Evolutionary conservation across 345 rosid genomes (phyloP).

Genomic region (Lumnitzera littorea): DNA sequence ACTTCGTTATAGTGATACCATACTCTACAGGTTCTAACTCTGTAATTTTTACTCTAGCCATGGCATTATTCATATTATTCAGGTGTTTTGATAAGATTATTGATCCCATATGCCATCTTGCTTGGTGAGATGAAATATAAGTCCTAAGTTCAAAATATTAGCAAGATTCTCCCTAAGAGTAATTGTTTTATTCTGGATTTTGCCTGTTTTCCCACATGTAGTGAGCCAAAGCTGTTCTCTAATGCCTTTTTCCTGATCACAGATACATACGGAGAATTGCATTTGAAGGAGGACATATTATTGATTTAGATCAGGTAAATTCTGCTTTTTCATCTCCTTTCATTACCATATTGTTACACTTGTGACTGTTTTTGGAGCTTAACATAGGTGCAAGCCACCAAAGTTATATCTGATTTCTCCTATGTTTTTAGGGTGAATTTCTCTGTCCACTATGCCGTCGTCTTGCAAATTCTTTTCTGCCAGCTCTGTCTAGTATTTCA

Average conservation of each 20-base stretch:
- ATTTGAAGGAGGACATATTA: constrained; percentile 86
- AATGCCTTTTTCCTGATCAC: constrained; percentile 10
- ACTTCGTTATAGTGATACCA: no score
- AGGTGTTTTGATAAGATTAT: no score
- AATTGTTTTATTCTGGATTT: no score
- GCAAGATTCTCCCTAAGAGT: no score
- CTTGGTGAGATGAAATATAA: no score
- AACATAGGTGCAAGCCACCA: background rate
- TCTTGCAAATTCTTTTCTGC: constrained; percentile 76
- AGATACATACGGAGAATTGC: constrained; percentile 62
- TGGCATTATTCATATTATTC: no score
- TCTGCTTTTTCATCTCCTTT: background rate
- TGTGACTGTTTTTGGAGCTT: background rate
- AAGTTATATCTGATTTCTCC: constrained; percentile 3
- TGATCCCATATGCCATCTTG: no score
- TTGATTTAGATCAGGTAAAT: constrained; percentile 70
- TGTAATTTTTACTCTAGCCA: no score
- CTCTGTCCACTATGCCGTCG: constrained; percentile 95
- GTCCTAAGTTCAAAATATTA: no score
- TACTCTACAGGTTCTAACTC: no score
- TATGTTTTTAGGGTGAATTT: constrained; percentile 72
- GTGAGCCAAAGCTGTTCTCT: background rate
- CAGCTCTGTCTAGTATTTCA: constrained; percentile 44
- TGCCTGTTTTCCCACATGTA: no score
- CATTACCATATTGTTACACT: background rate